These are phyloP conservation scores for Shiraia sp. DNA, from an alignment of 2,329 filamentous ascomycete genomes.

Conservation along the genomic window DNA sequence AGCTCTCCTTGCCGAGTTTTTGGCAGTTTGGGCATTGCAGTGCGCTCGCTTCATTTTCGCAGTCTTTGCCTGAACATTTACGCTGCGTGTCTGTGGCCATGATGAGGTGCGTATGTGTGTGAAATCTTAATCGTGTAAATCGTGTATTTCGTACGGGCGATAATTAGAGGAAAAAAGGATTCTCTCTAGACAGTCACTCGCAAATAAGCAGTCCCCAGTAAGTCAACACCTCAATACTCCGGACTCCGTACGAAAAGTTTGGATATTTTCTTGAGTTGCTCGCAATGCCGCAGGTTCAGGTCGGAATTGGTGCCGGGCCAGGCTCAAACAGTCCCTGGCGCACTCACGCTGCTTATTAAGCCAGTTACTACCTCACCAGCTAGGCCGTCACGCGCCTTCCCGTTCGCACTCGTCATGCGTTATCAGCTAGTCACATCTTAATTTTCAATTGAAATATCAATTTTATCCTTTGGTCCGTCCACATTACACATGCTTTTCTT, in stretches of 20 bases:
- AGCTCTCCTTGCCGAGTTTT: constrained; percentile 87
- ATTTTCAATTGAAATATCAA: too few relatives aligned
- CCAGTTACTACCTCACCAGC: too few relatives aligned
- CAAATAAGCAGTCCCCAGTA: constrained; percentile 6
- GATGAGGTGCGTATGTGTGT: constrained; percentile 4
- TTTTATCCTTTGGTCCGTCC: neutral
- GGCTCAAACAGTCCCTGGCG: constrained; percentile 9
- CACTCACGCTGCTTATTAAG: constrained; percentile 27
- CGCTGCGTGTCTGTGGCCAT: constrained; percentile 55
- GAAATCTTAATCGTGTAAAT: neutral
- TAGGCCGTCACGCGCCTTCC: constrained; percentile 22
- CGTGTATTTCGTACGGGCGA: neutral
- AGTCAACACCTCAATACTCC: constrained; percentile 7
- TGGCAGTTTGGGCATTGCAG: constrained; percentile 95
- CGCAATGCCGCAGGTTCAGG: constrained; percentile 14
- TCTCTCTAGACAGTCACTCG: neutral
- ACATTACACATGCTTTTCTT: neutral
- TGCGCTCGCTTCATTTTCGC: constrained; percentile 80
- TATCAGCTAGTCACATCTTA: constrained; percentile 11
- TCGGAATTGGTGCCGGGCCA: constrained; percentile 13
- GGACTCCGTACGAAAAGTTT: constrained; percentile 21
- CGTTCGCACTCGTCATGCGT: constrained; percentile 20
- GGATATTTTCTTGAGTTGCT: constrained; percentile 7
- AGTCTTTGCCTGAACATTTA: constrained; percentile 81
- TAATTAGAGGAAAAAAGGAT: too few relatives aligned